These are phyloP conservation scores for Shiraia sp. DNA, from an alignment of 2,329 filamentous ascomycete species.

Conservation along the genomic window DNA sequence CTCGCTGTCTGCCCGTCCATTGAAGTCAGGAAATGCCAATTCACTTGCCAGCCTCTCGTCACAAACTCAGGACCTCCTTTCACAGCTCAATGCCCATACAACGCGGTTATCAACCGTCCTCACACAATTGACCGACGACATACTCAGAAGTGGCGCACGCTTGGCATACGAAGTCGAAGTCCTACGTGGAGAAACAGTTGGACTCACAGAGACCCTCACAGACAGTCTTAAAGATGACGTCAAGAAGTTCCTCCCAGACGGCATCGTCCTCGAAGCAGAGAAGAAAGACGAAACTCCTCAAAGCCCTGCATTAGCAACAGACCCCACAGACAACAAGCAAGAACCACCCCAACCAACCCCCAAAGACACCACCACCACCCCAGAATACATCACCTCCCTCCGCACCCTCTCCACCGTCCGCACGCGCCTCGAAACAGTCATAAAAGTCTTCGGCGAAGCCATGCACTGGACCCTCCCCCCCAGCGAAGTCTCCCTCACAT, in stretches of 20 bases:
- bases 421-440: constrained; percentile 81
- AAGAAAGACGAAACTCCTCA: constrained; percentile 2
- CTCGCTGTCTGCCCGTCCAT: constrained; percentile 51
- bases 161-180: constrained; percentile 95
- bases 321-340: constrained; percentile 1
- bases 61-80: constrained; percentile 81
- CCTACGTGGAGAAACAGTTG: constrained; percentile 81
- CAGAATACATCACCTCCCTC: constrained; percentile 71
- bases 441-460: constrained; percentile 89
- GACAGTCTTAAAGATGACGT: constrained; percentile 75
- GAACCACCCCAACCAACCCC: constrained; percentile 1
- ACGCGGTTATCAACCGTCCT: constrained; percentile 78
- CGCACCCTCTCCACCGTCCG: constrained; percentile 83
- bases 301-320: constrained; percentile 4
- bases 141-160: constrained; percentile 82
- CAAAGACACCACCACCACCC: constrained; percentile 16
- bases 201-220: constrained; percentile 77
- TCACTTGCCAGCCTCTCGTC: constrained; percentile 76
- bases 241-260: constrained; percentile 67
- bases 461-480: constrained; percentile 95
- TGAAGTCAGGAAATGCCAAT: constrained; percentile 50
- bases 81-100: constrained; percentile 86
- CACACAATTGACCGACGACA: constrained; percentile 92
- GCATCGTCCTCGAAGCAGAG: constrained; percentile 24
- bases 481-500: constrained; percentile 80